phyloP scores from a whole-genome alignment of 2,329 filamentous ascomycete species.

The Xylaria sp. region DNA sequence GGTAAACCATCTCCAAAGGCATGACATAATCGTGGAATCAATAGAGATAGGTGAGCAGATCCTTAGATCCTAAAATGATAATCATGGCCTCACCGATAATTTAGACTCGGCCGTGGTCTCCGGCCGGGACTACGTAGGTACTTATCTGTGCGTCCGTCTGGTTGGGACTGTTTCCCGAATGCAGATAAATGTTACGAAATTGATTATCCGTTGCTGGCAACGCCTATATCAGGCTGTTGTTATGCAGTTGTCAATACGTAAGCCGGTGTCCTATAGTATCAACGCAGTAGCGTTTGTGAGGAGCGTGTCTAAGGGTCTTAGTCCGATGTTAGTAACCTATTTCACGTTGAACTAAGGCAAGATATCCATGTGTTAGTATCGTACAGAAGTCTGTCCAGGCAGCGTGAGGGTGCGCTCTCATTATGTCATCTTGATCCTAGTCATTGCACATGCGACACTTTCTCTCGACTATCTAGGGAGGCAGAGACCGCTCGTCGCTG shows the following conservation, averaged over 20 bases:
- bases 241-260: conserved; percentile 3
- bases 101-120: not conserved
- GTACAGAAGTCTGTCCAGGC: too few species aligned
- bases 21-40: conserved; percentile 12
- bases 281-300: not conserved
- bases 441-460: conserved; percentile 19
- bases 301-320: not conserved
- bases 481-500: not conserved
- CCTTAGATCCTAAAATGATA: not conserved
- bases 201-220: not conserved
- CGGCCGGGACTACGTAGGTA: not conserved
- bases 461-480: not conserved
- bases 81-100: not conserved
- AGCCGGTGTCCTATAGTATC: not conserved
- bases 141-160: not conserved
- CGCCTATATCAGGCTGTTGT: conserved; percentile 15
- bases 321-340: not conserved
- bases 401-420: not conserved
- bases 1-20: not conserved
- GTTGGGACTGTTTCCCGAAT: not conserved
- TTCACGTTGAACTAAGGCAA: not conserved
- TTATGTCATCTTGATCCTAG: conserved; percentile 22
- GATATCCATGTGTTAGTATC: not conserved
- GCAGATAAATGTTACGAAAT: conserved; percentile 3
- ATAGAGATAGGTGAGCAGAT: not conserved